Base-by-base conservation (phyloP, 2,329 filamentous ascomycete species). In the Ceratocystis albifundus region DNA sequence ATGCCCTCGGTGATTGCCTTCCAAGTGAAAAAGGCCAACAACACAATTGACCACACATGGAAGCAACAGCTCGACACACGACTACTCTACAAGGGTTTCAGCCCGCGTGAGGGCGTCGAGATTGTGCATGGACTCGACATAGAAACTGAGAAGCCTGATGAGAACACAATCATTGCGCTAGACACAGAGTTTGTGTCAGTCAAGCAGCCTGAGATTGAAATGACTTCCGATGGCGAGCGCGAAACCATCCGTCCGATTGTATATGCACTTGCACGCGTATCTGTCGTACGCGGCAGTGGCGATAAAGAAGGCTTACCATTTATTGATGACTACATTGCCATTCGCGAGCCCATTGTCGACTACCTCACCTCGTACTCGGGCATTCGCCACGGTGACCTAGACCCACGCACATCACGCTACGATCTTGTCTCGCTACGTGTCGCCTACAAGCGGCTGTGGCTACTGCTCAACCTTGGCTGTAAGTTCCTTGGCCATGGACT, bases 371-470 rank as follows among this genome's bases (percentile, higher is more conserved):
- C 88, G 57, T 97, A 90, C 78, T 97, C 93, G 0, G 94, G 94
- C 53, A 96, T 99, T 70, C 88, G 87, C 3, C 83, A 87, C 0
- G 87, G 88, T 25, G 94, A 99, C 72, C 80, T 99, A 7, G 91
- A 96, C 71, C 85, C 88, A 3, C 81, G 85, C 66, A 81, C 83
- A n/a, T 89, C 88, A 55, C 84, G 82, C 65, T 93, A 96, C 75
- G 90, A 90, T 65, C 83, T 97, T 0, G 86, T 97, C 7, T 83
- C 88, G 1, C 81, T 97, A 50, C 99, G 99, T 74, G 84, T 89
- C 67, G 92, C 90, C 0, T 99, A 97, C 80, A 99, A 99, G 77
- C 96, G 96, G 75, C 85, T 99, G 36, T 99, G 95, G 95, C 84
- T 97, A 17, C 81, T 99, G 20, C 83, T 99, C 41, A 99, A 99